Evolutionary conservation across 495 filamentous ascomycete genomes (phyloP), one percentile per base, ranked within the genome.

Genomic region (Lasiosphaeria ovina): DNA sequence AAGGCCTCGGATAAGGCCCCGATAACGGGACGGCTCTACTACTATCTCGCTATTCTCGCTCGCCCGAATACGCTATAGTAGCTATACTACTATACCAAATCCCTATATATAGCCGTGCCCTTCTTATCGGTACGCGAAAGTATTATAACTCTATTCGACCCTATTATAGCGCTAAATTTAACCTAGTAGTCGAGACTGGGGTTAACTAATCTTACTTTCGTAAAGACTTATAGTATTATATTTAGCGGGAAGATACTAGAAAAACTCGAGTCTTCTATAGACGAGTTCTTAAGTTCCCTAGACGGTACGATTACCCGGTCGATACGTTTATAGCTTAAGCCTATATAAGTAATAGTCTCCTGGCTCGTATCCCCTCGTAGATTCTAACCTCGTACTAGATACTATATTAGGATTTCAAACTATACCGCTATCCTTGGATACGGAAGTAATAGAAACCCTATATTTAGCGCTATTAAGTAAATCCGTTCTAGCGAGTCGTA

Each of bases 21-120:
- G 0, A 79, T 80, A 3, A 80, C 87, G 16, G 92, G 92, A 0
- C 76, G 92, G 1, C 78, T 95, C 3, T 91, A 94, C 57, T 92
- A 96, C 71, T 91, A 95, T 68, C 78, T 94, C 6, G 92, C 89
- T 0, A 91, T 95, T 14, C 74, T 95, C 14, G 87, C 91, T 10
- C 79, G 90, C 11, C 90, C 89, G 0, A 88, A 91, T 65, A 77
- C 83, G 3, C 64, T 91, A 0, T 85, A 88, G 62, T 90, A 95
- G 68, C 72, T 95, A 0, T 92, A 86, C 60, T 88, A 87, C 63
- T 96, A 94, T 55, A 62, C 69, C 6, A 80, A 80, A 54, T 75
- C 76, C 1, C 70, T 79, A 2, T 79, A 76, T n/a, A 77, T 81
- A 1, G 72, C 74, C 0, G 72, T 79, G 10, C 82, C 86, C 0